Evolutionary conservation across 202 grass and related monocot genomes (phyloP), one percentile per base, ranked within the genome.

Genomic region (Saccharum hybrid): DNA sequence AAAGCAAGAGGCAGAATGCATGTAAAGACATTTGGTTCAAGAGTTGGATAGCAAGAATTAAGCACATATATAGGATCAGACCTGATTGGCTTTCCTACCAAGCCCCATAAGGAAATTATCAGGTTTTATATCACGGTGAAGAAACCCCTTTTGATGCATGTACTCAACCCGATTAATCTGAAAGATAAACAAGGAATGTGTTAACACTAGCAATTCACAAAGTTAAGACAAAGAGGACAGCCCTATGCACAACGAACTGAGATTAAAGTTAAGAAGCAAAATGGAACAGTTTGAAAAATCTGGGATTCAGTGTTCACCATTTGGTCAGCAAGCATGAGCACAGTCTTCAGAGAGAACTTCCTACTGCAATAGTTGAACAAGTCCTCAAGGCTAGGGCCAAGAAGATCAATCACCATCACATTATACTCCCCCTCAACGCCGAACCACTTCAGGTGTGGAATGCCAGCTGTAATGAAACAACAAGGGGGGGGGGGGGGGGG

Each of bases 41-140:
- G 15, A 71, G 7, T 38, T 23, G 28, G 16, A 68, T n/a, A 51
- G 18, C 46, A 30, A 54, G 18, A 43, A 15, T 45, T 31, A 66
- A 81, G 5, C 19, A 0, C 40, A 37, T 83, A 72, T 79, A 60
- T 39, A 36, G 64, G 71, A 77, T 62, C 78, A 56, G 59, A 94
- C 96, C 96, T 99, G 96, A 78, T 99, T 99, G 76, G 96, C 91
- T 92, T 99, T 99, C 60, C 91, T 94, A 37, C 96, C 96, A 84
- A 99, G 90, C 28, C 96, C 96, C 93, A 96, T 96, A 36, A 99
- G 85, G 79, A 96, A 99, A 86, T 99, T 96, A 65, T 99, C 96
- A 37, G 96, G 96, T 52, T 99, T 99, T 66, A 99, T 99, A 77
- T 99, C 96, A 86, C 96, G 93, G n/a, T 99, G 96, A 90, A 99